These are phyloP conservation scores for Pseudopediastrum boryanum DNA, from an alignment of 139 green algal genomes.

Conservation along the genomic window DNA sequence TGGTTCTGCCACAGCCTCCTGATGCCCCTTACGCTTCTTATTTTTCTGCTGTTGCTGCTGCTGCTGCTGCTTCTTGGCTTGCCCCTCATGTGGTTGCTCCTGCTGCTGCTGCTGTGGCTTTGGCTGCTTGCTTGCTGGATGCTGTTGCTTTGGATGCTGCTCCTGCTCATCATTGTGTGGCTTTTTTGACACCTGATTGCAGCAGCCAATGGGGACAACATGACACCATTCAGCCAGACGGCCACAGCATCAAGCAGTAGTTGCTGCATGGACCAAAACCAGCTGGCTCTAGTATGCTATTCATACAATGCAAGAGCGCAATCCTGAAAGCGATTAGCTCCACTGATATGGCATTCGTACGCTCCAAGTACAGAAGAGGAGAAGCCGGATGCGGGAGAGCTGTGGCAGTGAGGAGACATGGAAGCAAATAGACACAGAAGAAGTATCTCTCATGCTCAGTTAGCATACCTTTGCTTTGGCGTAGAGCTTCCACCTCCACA, in stretches of 20 bases:
- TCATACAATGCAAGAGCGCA: not conserved
- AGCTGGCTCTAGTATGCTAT: not conserved
- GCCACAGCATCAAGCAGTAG: not conserved
- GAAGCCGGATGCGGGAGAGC: no score
- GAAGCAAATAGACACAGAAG: no score
- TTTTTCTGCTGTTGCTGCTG: not conserved
- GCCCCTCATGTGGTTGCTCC: not conserved
- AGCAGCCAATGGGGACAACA: not conserved
- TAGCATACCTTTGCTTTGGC: no score
- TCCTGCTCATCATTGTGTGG: slow-evolving; percentile 14
- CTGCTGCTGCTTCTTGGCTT: slow-evolving; percentile 15
- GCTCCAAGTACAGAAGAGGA: not conserved
- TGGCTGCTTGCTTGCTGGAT: slow-evolving; percentile 5
- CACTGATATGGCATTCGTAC: not conserved
- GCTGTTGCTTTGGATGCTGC: slow-evolving; percentile 16
- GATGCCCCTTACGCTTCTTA: not conserved
- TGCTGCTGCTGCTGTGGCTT: not conserved
- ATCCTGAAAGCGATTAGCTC: not conserved
- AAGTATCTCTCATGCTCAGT: no score
- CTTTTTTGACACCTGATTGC: not conserved
- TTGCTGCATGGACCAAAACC: not conserved
- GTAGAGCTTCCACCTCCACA: no score
- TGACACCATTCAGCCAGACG: not conserved
- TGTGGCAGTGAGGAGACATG: no score
- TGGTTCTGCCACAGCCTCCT: no score